Evolutionary conservation across 805 yeast genomes (phyloP), one percentile per base, ranked within the genome.

Genomic region (Metschnikowia vanudenii): DNA sequence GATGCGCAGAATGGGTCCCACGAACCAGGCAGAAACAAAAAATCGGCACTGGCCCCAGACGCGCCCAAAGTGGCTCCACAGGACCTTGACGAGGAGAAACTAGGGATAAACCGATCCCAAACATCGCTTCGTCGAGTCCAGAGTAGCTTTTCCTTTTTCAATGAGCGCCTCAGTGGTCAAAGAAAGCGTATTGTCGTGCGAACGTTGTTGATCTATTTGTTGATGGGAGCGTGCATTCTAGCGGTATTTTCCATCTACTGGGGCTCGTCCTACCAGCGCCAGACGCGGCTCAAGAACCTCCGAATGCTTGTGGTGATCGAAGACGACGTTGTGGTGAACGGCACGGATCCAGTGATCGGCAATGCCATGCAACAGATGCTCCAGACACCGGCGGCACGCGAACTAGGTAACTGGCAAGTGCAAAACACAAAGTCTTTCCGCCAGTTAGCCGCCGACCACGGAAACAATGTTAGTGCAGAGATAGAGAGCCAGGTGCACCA

Each of bases 401-500:
- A 39, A 1, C 46, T 50, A 3, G 75, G 74, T 1, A 62, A 63
- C 17, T 75, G 81, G 80, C 51, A 52, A 6, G 43, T 73, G 18
- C 58, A 50, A 40, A 59, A 68, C 46, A 45, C 52, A 22, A 47
- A 64, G 0, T 64, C 63, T n/a, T 62, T 72, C 35, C 50, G 50
- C 6, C 58, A 50, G 10, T 30, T 50, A 10, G 75, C 75, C n/a
- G 55, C 39, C 1, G 47, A 53, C n/a, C 58, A 64, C 45, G 54
- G 59, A 42, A 44, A 44, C 36, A 37, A 35, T 24, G 42, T 71
- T 7, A 65, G 61, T 29, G 69, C 69, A 3, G 76, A 77, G 52
- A 59, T 82, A 17, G 30, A 61, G 34, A 54, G 72, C 29, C 64
- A 65, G 43, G 73, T 85, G 3, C 80, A 77, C 54, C 76, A 75